Evolutionary conservation across 2,329 filamentous ascomycete genomes (phyloP).

Genomic region (Metarhizium brunneum): DNA sequence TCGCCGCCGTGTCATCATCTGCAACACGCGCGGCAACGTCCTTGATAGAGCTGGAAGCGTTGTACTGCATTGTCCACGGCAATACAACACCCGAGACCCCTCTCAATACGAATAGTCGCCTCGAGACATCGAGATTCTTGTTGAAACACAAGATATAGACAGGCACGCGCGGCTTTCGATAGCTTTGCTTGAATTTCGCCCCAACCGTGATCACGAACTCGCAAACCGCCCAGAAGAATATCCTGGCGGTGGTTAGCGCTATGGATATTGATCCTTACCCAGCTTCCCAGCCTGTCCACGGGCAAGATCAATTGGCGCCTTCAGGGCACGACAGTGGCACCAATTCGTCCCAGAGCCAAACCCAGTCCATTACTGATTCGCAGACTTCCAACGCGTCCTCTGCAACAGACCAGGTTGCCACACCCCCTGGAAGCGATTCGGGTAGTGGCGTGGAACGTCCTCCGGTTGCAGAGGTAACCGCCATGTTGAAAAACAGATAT

Average conservation of each 20-base stretch:
- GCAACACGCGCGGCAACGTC: background rate
- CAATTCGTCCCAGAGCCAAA: constrained; percentile 9
- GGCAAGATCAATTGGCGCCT: background rate
- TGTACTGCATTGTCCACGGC: background rate
- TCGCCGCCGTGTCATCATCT: background rate
- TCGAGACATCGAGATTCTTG: background rate
- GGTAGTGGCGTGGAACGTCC: constrained; percentile 8
- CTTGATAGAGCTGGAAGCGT: background rate
- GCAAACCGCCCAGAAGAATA: background rate
- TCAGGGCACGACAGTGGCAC: constrained; percentile 3
- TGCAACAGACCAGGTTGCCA: constrained; percentile 17
- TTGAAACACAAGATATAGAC: background rate
- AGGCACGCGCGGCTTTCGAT: background rate
- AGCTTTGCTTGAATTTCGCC: background rate
- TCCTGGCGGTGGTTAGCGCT: background rate
- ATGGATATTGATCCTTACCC: constrained; percentile 3
- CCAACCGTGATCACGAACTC: background rate
- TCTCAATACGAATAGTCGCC: background rate
- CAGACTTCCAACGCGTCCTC: constrained; percentile 19
- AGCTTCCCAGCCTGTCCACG: background rate
- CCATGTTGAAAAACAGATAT: constrained; percentile 7
- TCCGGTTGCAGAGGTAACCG: constrained; percentile 10
- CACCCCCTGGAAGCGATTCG: constrained; percentile 18
- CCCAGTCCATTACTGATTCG: constrained; percentile 13
- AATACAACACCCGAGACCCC: background rate